Conservation (phyloP, 2,329 filamentous ascomycete genomes). For the Cladosporium halotolerans region DNA sequence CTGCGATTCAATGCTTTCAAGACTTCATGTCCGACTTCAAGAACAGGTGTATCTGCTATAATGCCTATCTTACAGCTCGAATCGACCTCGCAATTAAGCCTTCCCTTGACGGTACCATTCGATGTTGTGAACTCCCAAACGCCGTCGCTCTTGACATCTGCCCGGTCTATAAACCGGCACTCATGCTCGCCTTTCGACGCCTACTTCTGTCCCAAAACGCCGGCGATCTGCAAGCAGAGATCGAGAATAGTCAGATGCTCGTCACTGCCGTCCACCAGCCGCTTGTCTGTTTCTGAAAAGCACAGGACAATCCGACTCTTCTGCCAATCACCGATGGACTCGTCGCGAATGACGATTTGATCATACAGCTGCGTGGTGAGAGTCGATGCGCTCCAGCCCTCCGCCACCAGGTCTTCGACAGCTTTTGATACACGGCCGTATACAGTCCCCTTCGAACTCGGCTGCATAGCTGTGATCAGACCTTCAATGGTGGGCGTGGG, state of each 20-base stretch:
- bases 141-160: not conserved
- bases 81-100: not conserved
- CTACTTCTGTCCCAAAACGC: conserved; percentile 14
- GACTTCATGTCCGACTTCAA: too few species aligned
- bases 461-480: conserved; percentile 70
- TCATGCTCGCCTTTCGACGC: not conserved
- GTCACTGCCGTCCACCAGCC: conserved; percentile 87
- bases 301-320: conserved; percentile 86
- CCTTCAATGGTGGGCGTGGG: conserved; percentile 65
- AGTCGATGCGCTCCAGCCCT: conserved; percentile 94
- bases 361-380: conserved; percentile 82
- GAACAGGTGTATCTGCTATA: not conserved
- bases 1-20: too few species aligned
- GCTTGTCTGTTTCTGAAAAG: conserved; percentile 92
- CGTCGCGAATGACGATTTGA: conserved; percentile 67
- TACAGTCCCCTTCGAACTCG: conserved; percentile 54
- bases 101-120: too few species aligned
- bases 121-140: conserved; percentile 2
- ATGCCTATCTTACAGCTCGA: not conserved
- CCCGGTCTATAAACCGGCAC: not conserved
- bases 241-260: conserved; percentile 91
- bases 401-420: conserved; percentile 85
- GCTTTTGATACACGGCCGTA: conserved; percentile 72
- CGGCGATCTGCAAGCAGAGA: conserved; percentile 64
- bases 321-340: conserved; percentile 72